phyloP scores from a whole-genome alignment of 2,329 filamentous ascomycete genomes.

The Salinomyces thailandicus region DNA sequence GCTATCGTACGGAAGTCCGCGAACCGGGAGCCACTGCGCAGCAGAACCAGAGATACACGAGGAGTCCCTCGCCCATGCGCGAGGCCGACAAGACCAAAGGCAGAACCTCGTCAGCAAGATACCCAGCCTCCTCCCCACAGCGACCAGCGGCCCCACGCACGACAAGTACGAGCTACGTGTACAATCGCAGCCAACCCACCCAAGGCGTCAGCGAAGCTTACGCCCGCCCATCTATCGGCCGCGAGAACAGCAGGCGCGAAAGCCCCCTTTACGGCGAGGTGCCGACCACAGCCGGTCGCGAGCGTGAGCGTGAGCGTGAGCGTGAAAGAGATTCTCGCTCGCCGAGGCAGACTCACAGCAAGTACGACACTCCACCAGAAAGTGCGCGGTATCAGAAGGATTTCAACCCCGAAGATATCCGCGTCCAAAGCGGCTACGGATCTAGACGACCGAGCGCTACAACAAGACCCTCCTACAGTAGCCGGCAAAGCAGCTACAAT shows the following conservation, averaged over 20 bases:
- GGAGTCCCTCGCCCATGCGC: slow-evolving; percentile 19
- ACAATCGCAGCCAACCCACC: slow-evolving; percentile 8
- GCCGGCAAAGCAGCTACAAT: background rate
- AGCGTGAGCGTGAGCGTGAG: slow-evolving; percentile 4
- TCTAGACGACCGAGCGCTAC: slow-evolving; percentile 1
- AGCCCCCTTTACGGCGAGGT: slow-evolving; percentile 6
- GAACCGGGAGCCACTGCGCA: slow-evolving; percentile 7
- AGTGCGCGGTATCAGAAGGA: slow-evolving; percentile 24
- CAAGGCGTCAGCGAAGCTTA: slow-evolving; percentile 14
- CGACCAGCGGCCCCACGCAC: slow-evolving; percentile 11
- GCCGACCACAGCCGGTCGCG: slow-evolving; percentile 3
- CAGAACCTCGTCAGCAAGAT: slow-evolving; percentile 16
- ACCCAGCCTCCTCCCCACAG: slow-evolving; percentile 9
- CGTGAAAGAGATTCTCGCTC: slow-evolving; percentile 5
- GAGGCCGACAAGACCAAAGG: slow-evolving; percentile 8
- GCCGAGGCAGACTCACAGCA: slow-evolving; percentile 24
- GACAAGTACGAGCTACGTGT: slow-evolving; percentile 21
- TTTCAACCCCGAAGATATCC: slow-evolving; percentile 29
- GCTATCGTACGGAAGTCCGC: slow-evolving; percentile 19
- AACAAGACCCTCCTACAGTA: background rate
- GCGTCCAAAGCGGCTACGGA: slow-evolving; percentile 18
- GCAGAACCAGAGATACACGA: slow-evolving; percentile 11
- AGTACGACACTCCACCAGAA: slow-evolving; percentile 21
- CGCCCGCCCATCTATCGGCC: slow-evolving; percentile 8
- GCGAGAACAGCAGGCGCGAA: slow-evolving; percentile 13